A percentile compares a stretch with the other conserved stretches of the same genome.
These are phyloP conservation scores for Termitomyces sp. DNA, from an alignment of 768 basidiomycete species.

Conservation along the genomic window DNA sequence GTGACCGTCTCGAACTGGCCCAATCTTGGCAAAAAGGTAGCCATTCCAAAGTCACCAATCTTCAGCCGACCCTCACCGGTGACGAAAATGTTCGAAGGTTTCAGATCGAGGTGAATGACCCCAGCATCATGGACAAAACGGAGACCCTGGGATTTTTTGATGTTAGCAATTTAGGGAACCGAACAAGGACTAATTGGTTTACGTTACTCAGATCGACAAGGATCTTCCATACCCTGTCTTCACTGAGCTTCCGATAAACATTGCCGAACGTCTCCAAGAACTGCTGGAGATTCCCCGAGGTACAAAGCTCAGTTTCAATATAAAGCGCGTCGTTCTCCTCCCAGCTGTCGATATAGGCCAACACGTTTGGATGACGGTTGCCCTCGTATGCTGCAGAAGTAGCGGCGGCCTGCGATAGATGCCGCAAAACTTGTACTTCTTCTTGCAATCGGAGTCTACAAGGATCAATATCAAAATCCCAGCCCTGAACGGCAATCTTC, in stretches of 20 bases:
- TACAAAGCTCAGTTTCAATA: constrained; percentile 94
- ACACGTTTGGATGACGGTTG: constrained; percentile 70
- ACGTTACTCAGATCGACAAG: constrained; percentile 86
- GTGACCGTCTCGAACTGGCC: constrained; percentile 24
- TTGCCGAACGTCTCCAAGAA: constrained; percentile 93
- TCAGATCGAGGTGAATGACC: constrained; percentile 93
- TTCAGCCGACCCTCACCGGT: constrained; percentile 85
- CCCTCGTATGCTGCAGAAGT: constrained; percentile 28
- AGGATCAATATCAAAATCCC: constrained; percentile 20
- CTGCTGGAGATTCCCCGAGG: constrained; percentile 84
- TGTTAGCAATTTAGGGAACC: constrained; percentile 22
- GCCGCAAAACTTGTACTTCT: constrained; percentile 89
- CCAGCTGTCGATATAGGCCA: constrained; percentile 93
- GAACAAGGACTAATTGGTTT: constrained; percentile 35
- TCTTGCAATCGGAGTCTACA: constrained; percentile 80
- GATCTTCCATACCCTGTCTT: constrained; percentile 95
- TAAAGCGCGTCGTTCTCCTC: constrained; percentile 85
- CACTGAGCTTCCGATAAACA: constrained; percentile 79
- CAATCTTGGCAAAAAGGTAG: constrained; percentile 82
- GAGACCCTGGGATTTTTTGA: constrained; percentile 58
- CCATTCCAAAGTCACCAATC: constrained; percentile 99
- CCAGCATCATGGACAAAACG: constrained; percentile 85
- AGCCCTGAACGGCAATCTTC: constrained; percentile 9
- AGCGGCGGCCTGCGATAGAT: constrained; percentile 46
- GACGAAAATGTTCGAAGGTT: constrained; percentile 96